Base-by-base conservation (phyloP, 495 filamentous ascomycete species). In the Aspergillus nanangensis region DNA sequence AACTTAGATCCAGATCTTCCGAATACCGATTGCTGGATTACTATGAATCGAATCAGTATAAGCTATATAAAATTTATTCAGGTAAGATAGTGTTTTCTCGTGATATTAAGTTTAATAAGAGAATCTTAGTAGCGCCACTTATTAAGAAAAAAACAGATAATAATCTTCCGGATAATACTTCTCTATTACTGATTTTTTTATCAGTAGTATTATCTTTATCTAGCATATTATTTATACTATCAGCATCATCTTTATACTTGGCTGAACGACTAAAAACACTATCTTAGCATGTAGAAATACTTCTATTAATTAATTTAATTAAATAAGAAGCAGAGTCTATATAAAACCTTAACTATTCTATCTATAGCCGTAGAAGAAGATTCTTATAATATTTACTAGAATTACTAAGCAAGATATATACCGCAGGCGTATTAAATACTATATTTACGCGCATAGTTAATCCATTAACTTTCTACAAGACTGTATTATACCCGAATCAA, bases 31-130 rank as follows among this genome's bases (percentile, higher is more conserved):
- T 37, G 34, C 34, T 37, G 11, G 34, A 18, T n/a, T 38, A 38
- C 36, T 18, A 20, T 10, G 36, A 38, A 11, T 18, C 36, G 10
- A 38, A 38, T 38, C 36, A 38, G 20, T 38, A 38, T 38, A 38
- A 38, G 10, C 10, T 38, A 21, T 38, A 38, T 20, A 18, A 38
- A 20, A 10, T 38, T 20, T 18, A 38, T 38, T 38, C 36, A 5
- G 36, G 36, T 2, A n/a, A 18, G 36, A 38, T 38, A 10, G 8
- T 38, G 14, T 38, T 38, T 38, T 38, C 36, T 18, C 19, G 36
- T 38, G 19, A 38, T 20, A 18, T 38, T 2, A 18, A 38, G 36
- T 38, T 38, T 20, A 18, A 38, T 38, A 20, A 38, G 36, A 38
- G 36, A 18, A 38, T 18, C 19, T 18, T 18, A 2, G 36, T 38